Base-by-base conservation (phyloP, 768 basidiomycete species). In the Rhodosporidiobolus sp. region DNA sequence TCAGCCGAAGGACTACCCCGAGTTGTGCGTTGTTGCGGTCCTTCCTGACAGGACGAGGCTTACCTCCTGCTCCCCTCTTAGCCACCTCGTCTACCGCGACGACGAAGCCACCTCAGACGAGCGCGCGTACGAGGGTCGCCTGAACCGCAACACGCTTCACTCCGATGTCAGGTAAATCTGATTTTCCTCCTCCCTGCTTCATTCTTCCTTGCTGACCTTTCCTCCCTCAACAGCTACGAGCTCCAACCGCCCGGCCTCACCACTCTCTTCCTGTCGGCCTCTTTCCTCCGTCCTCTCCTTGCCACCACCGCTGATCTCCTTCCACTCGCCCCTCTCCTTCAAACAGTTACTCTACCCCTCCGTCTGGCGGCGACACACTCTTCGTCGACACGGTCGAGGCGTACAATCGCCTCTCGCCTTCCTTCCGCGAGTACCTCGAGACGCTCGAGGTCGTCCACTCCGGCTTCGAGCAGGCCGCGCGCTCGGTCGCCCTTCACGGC, bases 221-320 rank as follows among this genome's bases (percentile, higher is more conserved):
- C n/a, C n/a, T n/a, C n/a, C n/a, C n/a, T n/a, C n/a, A n/a, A n/a
- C n/a, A n/a, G n/a, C n/a, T n/a, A 92, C 80, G 92, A 94, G 81
- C 84, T 87, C 26, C 91, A 93, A 80, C 91, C 91, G 30, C 91
- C 90, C 9, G 91, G 90, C 30, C 80, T 92, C 38, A 94, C 91
- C 7, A 89, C 90, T 4, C 88, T 94, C 79, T 92, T 90, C 85
- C 84, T 94, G 5, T 80, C 78, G 69, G 80, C 79, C 8, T 7
- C 38, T 43, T 7, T 14, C 38, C 14, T 43, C 14, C 38, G 7
- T 43, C 38, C 14, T 43, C 38, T 43, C 38, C 8, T 14, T 7
- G 38, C 7, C 8, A 43, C 38, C 7, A 14, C 14, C 38, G 38
- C 38, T 43, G 38, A 43, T 43, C 14, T 43, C 38, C 38, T 43